Percentiles rank a stretch among this genome's conserved stretches.
Conservation (phyloP, 179 eudicot species). For the Patellifolia procumbens region DNA sequence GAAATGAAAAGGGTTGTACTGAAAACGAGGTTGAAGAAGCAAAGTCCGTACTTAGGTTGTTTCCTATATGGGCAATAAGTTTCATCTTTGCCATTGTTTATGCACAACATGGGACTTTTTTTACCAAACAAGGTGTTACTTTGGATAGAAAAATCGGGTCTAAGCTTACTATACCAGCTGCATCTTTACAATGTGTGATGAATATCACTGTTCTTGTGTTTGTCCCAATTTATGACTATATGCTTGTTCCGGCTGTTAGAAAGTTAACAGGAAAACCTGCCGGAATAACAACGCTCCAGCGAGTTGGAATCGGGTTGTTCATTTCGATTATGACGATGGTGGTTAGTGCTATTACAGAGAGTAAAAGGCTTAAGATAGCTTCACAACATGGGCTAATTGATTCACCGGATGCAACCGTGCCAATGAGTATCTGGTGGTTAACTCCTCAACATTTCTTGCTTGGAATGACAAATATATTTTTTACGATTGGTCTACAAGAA, state of each 20-base stretch:
- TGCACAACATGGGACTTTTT: too few species aligned
- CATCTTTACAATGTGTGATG: constrained; percentile 44
- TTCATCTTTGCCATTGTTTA: too few species aligned
- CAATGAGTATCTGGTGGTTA: background rate
- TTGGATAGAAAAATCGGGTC: constrained; percentile 47
- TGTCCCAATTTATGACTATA: constrained; percentile 56
- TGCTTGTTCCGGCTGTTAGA: constrained; percentile 46
- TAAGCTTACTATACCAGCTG: too few species aligned
- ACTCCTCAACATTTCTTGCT: background rate
- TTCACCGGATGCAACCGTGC: too few species aligned
- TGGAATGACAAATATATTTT: background rate
- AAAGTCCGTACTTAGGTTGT: too few species aligned
- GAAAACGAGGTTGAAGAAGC: too few species aligned
- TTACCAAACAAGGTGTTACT: constrained; percentile 63
- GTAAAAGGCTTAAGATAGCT: too few species aligned
- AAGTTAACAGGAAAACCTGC: constrained; percentile 46
- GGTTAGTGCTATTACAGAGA: background rate
- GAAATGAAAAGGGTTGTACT: too few species aligned
- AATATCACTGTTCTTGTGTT: constrained; percentile 35
- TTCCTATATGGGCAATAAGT: too few species aligned
- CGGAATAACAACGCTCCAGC: constrained; percentile 58
- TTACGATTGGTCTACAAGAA: background rate
- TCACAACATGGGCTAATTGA: too few species aligned
- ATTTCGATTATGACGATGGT: background rate
- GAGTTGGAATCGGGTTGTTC: constrained; percentile 32